Conservation (phyloP, 371 early-diverging fungal genomes). For the Basidiobolus meristosporus region DNA sequence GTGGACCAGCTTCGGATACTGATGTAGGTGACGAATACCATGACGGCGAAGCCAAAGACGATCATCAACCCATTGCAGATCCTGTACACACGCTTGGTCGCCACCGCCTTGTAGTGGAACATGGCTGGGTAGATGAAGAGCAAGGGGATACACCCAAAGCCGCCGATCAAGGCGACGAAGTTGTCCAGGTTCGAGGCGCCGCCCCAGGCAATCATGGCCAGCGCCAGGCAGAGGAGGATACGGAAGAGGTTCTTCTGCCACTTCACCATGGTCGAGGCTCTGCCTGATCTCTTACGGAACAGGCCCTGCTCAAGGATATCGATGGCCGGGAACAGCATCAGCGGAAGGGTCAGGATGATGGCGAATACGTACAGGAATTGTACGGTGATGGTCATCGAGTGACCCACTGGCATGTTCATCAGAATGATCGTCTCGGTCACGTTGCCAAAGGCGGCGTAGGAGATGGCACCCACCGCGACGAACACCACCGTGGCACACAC, state of each 20-base stretch:
- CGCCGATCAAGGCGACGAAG: conserved; percentile 78
- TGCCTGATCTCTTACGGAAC: conserved; percentile 22
- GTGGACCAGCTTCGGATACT: conserved; percentile 31
- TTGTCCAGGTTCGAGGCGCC: conserved; percentile 73
- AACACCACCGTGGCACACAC: conserved; percentile 33
- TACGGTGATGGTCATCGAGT: conserved; percentile 20
- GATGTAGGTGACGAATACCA: conserved; percentile 55
- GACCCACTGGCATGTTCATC: conserved; percentile 31
- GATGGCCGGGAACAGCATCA: conserved; percentile 51
- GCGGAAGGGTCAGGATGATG: conserved; percentile 45
- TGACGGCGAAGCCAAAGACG: conserved; percentile 47
- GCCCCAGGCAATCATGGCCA: conserved; percentile 46
- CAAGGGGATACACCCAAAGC: conserved; percentile 58
- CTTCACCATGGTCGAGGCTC: conserved; percentile 25
- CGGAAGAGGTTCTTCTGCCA: conserved; percentile 79
- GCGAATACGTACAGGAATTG: conserved; percentile 52
- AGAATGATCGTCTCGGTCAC: conserved; percentile 41
- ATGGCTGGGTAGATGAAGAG: conserved; percentile 53
- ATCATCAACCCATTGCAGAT: conserved; percentile 32
- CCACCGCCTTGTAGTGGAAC: conserved; percentile 33
- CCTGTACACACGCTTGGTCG: conserved; percentile 7
- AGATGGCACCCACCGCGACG: conserved; percentile 34
- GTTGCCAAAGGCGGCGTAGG: conserved; percentile 47
- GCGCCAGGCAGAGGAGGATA: conserved; percentile 29
- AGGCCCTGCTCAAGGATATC: conserved; percentile 41